phyloP scores from a whole-genome alignment of 495 filamentous ascomycete species.

The Ramalina peruviana region DNA sequence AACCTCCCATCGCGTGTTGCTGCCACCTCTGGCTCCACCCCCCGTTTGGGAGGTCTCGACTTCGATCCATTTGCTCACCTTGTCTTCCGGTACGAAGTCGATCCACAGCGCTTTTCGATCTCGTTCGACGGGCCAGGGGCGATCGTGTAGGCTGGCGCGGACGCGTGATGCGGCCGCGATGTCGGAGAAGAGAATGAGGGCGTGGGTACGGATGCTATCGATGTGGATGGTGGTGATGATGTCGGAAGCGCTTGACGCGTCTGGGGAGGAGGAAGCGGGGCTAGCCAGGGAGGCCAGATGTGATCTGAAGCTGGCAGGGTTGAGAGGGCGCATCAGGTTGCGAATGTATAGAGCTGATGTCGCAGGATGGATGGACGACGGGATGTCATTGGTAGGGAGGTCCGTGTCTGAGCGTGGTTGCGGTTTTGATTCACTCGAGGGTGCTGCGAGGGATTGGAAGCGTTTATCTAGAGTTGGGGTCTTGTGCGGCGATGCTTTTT shows the following conservation, averaged over 20 bases:
- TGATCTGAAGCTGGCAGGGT: conserved; percentile 42
- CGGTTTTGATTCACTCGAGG: conserved; percentile 6
- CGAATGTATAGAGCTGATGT: conserved; percentile 83
- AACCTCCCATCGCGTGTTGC: conserved; percentile 37
- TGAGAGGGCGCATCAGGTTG: conserved; percentile 79
- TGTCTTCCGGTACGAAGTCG: conserved; percentile 76
- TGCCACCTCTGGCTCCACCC: conserved; percentile 27
- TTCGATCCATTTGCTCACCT: conserved; percentile 59
- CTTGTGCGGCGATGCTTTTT: background rate
- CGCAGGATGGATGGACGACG: conserved; percentile 65
- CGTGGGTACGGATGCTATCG: conserved; percentile 77
- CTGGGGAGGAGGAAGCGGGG: conserved; percentile 25
- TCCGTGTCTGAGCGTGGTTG: conserved; percentile 7
- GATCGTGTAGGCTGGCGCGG: conserved; percentile 59
- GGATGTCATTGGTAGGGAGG: conserved; percentile 31
- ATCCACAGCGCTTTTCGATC: conserved; percentile 75
- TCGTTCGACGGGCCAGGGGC: conserved; percentile 75
- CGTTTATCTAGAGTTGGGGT: conserved; percentile 24
- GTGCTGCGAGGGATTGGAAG: conserved; percentile 37
- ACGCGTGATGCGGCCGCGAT: conserved; percentile 63
- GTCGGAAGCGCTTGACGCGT: conserved; percentile 31
- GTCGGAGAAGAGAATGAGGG: conserved; percentile 57
- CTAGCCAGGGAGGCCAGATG: conserved; percentile 58
- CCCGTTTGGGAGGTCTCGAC: conserved; percentile 40
- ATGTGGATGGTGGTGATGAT: conserved; percentile 58